These are phyloP conservation scores for Syzygium grande DNA, from an alignment of 345 rosid genomes.

Conservation along the genomic window DNA sequence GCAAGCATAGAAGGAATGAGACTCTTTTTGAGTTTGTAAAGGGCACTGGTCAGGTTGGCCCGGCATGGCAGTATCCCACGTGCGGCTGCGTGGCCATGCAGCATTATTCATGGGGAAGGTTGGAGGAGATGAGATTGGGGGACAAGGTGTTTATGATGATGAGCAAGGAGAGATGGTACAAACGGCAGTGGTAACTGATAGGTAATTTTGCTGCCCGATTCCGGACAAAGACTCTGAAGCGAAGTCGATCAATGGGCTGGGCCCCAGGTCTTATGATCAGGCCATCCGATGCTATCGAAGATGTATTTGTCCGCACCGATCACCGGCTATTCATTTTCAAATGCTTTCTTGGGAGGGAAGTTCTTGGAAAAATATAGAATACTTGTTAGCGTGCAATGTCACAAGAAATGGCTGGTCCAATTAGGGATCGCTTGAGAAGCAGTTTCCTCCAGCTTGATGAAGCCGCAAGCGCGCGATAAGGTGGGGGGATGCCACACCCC, in stretches of 20 bases:
- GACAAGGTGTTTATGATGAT: neutral
- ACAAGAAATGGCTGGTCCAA: neutral
- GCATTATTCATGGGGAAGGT: neutral
- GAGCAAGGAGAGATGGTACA: neutral
- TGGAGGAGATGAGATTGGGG: neutral
- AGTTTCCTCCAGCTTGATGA: neutral
- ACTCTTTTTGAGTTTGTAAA: neutral
- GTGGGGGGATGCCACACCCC: neutral
- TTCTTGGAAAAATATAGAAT: neutral
- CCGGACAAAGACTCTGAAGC: neutral
- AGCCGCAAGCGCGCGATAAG: neutral
- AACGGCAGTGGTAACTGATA: neutral
- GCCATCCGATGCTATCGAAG: neutral
- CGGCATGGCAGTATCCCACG: neutral
- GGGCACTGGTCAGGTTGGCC: neutral
- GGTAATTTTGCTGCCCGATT: neutral
- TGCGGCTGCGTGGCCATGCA: neutral
- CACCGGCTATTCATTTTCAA: neutral
- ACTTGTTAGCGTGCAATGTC: neutral
- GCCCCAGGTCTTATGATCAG: neutral
- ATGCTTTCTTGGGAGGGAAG: neutral
- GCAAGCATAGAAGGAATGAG: neutral
- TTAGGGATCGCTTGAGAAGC: neutral
- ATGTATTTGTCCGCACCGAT: neutral
- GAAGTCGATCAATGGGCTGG: neutral